Conservation (phyloP, 2,329 filamentous ascomycete species). For the Neopestalotiopsis rosae region DNA sequence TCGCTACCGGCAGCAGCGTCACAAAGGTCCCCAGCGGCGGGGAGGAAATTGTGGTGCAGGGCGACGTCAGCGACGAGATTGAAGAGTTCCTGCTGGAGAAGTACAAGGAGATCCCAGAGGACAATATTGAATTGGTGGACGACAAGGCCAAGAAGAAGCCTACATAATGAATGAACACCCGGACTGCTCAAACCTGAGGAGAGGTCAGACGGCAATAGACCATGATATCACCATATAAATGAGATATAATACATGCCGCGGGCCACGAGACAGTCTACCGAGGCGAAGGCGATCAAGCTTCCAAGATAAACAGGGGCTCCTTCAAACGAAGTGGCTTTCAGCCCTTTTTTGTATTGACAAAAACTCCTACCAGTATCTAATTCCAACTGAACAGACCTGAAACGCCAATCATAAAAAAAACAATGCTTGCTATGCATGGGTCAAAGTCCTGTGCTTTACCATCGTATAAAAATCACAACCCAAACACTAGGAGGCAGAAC, state of each 20-base stretch:
- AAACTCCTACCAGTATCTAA: neutral
- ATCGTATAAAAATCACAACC: neutral
- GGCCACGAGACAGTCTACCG: neutral
- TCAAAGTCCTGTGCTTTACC: constrained; percentile 3
- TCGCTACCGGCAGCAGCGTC: constrained; percentile 91
- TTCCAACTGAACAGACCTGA: constrained; percentile 7
- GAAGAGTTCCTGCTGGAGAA: constrained; percentile 89
- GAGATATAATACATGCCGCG: neutral
- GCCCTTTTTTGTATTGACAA: neutral
- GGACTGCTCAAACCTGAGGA: neutral
- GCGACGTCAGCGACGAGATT: constrained; percentile 94
- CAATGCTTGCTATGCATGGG: constrained; percentile 7
- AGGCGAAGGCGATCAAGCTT: neutral
- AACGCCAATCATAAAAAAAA: constrained; percentile 25
- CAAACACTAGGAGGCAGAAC: neutral
- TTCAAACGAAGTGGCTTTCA: neutral
- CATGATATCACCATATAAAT: neutral
- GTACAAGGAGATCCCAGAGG: constrained; percentile 88
- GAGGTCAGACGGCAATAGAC: neutral
- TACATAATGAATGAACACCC: constrained; percentile 22
- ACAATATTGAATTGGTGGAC: constrained; percentile 93
- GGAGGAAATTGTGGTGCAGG: constrained; percentile 97
- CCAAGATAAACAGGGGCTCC: neutral
- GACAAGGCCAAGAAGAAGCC: constrained; percentile 83
- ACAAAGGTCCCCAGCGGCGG: constrained; percentile 86